Conservation (phyloP, 148 eudicot genomes). For the Agrostemma githago region DNA sequence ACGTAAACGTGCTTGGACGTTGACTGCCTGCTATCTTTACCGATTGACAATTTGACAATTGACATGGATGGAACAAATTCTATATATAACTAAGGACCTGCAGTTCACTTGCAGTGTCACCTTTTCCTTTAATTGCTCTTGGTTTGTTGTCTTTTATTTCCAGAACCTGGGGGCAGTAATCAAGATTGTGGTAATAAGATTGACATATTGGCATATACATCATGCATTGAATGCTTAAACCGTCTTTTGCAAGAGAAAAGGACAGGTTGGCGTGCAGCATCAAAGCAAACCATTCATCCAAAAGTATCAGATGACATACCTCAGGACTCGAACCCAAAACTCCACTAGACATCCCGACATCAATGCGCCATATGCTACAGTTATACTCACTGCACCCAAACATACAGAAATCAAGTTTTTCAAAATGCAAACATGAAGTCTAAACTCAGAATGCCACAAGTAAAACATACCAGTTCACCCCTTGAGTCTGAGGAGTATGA, state of each 20-base stretch:
- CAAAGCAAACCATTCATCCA: not conserved
- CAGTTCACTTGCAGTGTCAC: slow-evolving; percentile 47
- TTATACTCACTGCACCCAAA: slow-evolving; percentile 54
- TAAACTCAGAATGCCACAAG: not conserved
- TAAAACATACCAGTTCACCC: slow-evolving; percentile 75
- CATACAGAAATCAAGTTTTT: not conserved
- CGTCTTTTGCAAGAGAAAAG: not conserved
- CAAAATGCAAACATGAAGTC: not conserved
- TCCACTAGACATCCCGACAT: slow-evolving; percentile 98
- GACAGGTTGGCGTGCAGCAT: not conserved
- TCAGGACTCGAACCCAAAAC: slow-evolving; percentile 91
- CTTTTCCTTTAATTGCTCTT: slow-evolving; percentile 60
- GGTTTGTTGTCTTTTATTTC: slow-evolving; percentile 68
- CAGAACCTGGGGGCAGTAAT: slow-evolving; percentile 47
- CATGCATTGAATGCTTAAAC: not conserved
- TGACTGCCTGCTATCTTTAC: not conserved
- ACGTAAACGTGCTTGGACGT: not conserved
- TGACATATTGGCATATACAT: not conserved
- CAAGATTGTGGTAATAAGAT: not conserved
- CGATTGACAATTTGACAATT: not conserved
- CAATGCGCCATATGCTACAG: slow-evolving; percentile 93
- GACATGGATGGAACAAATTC: slow-evolving; percentile 1
- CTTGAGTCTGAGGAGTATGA: slow-evolving; percentile 85
- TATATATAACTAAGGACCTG: slow-evolving; percentile 60
- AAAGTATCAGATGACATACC: slow-evolving; percentile 35